Evolutionary conservation across 352 stramenopile species (phyloP).

Genomic region (Globisporangium solare): DNA sequence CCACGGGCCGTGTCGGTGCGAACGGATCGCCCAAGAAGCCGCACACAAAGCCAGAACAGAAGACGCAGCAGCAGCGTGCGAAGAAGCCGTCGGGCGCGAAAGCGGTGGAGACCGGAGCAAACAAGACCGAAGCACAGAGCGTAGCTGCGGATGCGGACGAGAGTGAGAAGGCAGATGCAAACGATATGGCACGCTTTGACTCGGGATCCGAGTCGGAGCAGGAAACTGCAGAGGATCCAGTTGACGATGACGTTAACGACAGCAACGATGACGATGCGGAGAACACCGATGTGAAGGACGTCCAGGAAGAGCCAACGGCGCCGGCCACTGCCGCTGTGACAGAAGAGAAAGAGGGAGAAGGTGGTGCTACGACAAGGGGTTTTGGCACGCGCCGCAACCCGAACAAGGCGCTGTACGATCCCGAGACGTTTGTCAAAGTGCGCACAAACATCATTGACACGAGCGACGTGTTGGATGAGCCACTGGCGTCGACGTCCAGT

Average conservation of each 20-base stretch:
- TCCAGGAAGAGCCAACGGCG: not conserved
- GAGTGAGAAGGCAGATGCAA: constrained; percentile 8
- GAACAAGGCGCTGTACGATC: constrained; percentile 74
- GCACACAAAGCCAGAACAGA: not conserved
- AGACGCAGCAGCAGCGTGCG: not conserved
- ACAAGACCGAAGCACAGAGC: not conserved
- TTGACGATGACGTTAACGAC: constrained; percentile 12
- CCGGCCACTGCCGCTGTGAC: not conserved
- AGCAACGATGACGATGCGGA: constrained; percentile 16
- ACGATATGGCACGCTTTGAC: constrained; percentile 13
- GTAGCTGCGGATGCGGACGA: constrained; percentile 1
- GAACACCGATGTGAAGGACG: constrained; percentile 10
- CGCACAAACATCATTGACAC: constrained; percentile 45
- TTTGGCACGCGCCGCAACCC: constrained; percentile 81
- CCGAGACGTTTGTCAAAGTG: constrained; percentile 50
- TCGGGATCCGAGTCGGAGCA: constrained; percentile 13
- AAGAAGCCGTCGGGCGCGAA: not conserved
- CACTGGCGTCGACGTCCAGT: constrained; percentile 64
- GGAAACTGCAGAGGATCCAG: constrained; percentile 7
- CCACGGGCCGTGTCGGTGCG: constrained; percentile 2
- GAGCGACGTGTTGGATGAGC: constrained; percentile 56
- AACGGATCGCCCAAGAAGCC: constrained; percentile 3
- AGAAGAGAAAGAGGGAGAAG: not conserved
- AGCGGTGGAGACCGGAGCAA: constrained; percentile 4
- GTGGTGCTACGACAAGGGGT: constrained; percentile 12